Percentiles rank a stretch among this genome's conserved stretches.
phyloP scores from a whole-genome alignment of 768 basidiomycete species.

The Xerocomus spinulosus region DNA sequence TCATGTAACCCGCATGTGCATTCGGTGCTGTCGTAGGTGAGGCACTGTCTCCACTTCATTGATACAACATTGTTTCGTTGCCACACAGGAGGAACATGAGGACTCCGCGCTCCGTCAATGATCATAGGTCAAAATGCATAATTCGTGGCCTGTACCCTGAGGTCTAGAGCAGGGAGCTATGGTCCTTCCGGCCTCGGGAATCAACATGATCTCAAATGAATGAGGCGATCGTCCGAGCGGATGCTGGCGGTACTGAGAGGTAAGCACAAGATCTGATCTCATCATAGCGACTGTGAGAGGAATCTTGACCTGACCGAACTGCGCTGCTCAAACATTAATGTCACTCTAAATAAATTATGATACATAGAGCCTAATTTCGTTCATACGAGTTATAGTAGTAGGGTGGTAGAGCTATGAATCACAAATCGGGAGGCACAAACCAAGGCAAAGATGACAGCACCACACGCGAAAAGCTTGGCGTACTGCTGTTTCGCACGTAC shows the following conservation, averaged over 20 bases:
- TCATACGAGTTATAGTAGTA: background rate
- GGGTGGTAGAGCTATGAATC: constrained; percentile 2
- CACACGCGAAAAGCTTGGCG: constrained; percentile 10
- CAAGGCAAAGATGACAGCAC: constrained; percentile 13
- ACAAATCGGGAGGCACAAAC: constrained; percentile 13
- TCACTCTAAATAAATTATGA: constrained; percentile 1
- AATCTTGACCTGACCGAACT: too few relatives aligned
- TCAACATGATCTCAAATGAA: background rate
- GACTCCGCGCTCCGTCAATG: background rate
- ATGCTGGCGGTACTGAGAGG: background rate
- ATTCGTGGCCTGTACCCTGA: background rate
- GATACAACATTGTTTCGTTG: background rate
- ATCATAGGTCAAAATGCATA: background rate
- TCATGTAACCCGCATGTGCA: background rate
- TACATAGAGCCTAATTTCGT: background rate
- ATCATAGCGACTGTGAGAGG: background rate
- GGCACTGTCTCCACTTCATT: constrained; percentile 1
- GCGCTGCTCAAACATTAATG: background rate
- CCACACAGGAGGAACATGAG: constrained; percentile 3
- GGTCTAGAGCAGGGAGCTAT: background rate
- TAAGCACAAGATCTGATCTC: background rate
- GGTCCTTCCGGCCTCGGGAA: constrained; percentile 3
- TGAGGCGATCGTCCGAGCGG: background rate
- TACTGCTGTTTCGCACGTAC: background rate
- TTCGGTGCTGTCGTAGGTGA: background rate